phyloP scores from a whole-genome alignment of 345 rosid genomes.

The Salix udensis region DNA sequence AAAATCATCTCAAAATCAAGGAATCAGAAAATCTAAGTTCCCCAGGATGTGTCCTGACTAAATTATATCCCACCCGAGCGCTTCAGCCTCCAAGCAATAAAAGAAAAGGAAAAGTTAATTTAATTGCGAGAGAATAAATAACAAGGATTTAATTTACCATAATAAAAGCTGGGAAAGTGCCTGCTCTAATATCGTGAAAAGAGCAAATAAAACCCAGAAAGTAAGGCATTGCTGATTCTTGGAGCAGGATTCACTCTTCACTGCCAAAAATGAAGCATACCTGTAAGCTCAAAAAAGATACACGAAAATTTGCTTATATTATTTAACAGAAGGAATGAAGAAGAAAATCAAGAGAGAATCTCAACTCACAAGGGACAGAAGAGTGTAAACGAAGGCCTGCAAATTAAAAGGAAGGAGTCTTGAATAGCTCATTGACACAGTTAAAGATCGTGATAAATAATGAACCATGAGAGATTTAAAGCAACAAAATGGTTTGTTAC shows the following conservation, averaged over 20 bases:
- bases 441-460: neutral
- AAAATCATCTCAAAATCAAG: too few relatives aligned
- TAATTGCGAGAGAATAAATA: neutral
- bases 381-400: constrained; percentile 38
- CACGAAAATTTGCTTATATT: neutral
- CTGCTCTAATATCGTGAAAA: constrained; percentile 21
- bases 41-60: too few relatives aligned
- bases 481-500: neutral
- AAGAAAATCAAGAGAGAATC: neutral
- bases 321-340: neutral
- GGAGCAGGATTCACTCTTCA: constrained; percentile 23
- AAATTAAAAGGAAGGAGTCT: constrained; percentile 1
- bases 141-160: constrained; percentile 22
- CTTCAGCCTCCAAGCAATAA: too few relatives aligned
- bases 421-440: neutral
- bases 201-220: constrained; percentile 36
- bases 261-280: constrained; percentile 25
- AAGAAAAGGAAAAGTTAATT: too few relatives aligned
- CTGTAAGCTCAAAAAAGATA: constrained; percentile 1
- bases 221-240: constrained; percentile 34
- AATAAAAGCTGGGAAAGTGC: constrained; percentile 15
- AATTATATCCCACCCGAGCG: too few relatives aligned
- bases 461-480: neutral
- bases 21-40: too few relatives aligned
- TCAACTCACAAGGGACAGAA: constrained; percentile 35